These are phyloP conservation scores for Diaporthe ampelina DNA, from an alignment of 2,329 filamentous ascomycete species.

Conservation along the genomic window DNA sequence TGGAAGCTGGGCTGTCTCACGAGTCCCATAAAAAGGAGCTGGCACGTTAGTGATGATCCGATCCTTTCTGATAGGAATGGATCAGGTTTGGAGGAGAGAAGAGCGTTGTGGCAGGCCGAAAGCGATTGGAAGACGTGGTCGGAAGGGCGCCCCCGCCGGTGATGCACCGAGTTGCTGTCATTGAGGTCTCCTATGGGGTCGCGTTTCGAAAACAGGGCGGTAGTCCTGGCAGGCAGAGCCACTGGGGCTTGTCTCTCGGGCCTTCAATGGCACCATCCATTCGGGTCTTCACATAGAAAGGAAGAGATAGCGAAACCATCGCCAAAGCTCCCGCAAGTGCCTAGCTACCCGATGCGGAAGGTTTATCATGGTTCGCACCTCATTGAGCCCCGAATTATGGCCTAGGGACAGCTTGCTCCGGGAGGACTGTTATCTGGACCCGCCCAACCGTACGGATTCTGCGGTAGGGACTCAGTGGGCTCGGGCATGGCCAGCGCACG, in stretches of 20 bases:
- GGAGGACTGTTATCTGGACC: background rate
- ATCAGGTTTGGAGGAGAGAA: background rate
- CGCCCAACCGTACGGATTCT: background rate
- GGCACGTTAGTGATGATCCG: conserved; percentile 4
- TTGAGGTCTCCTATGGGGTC: conserved; percentile 17
- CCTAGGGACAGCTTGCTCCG: background rate
- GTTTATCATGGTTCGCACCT: background rate
- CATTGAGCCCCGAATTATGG: background rate
- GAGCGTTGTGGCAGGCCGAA: conserved; percentile 4
- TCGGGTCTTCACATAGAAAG: background rate
- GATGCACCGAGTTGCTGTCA: conserved; percentile 18
- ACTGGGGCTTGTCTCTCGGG: conserved; percentile 1
- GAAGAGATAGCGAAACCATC: background rate
- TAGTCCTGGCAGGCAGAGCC: background rate
- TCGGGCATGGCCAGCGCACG: conserved; percentile 35
- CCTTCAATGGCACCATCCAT: conserved; percentile 17
- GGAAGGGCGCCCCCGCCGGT: conserved; percentile 7
- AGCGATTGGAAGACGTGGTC: conserved; percentile 9
- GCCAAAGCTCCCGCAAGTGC: background rate
- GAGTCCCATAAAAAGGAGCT: conserved; percentile 19
- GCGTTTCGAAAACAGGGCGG: background rate
- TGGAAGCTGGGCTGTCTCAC: conserved; percentile 5
- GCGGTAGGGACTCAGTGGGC: background rate
- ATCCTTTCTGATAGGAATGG: conserved; percentile 2
- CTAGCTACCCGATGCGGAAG: background rate